A percentile compares a stretch with the other conserved stretches of the same genome.
phyloP scores from a whole-genome alignment of 1,284 basidiomycete genomes.

The Flammula alnicola region DNA sequence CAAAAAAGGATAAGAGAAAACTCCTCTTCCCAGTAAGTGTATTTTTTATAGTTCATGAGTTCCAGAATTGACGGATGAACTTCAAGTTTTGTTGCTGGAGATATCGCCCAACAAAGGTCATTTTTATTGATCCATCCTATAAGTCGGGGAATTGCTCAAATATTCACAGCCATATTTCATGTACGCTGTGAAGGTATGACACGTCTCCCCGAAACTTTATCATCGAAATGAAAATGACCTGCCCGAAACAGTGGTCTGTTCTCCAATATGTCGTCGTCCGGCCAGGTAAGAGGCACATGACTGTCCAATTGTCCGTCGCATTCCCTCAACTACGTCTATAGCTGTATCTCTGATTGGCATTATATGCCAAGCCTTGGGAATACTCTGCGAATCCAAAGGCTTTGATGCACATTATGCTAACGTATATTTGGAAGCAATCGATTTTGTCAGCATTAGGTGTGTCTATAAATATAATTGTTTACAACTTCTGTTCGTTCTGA shows the following conservation, averaged over 20 bases:
- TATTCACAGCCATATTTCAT: conserved; percentile 76
- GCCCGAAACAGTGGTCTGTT: conserved; percentile 65
- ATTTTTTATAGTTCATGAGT: background rate
- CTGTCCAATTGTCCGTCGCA: background rate
- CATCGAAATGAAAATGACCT: background rate
- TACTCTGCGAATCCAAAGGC: conserved; percentile 64
- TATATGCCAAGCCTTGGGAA: conserved; percentile 27
- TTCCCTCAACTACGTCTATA: conserved; percentile 16
- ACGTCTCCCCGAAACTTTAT: conserved; percentile 7
- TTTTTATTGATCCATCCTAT: conserved; percentile 13
- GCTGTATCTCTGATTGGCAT: conserved; percentile 74
- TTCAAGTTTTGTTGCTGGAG: conserved; percentile 73
- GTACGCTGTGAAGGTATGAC: conserved; percentile 77
- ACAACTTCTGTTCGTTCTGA: background rate
- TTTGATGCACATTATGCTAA: conserved; percentile 70
- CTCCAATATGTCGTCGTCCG: conserved; percentile 85
- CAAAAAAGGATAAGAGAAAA: conserved; percentile 77
- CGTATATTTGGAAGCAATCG: conserved; percentile 73
- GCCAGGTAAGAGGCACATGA: conserved; percentile 53
- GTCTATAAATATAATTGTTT: conserved; percentile 1
- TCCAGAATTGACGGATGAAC: background rate
- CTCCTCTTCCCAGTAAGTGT: conserved; percentile 72
- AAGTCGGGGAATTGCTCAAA: background rate
- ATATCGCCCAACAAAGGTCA: conserved; percentile 80
- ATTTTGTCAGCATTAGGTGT: conserved; percentile 81